phyloP scores from a whole-genome alignment of 306 rosid species.

The Quercus dentata region DNA sequence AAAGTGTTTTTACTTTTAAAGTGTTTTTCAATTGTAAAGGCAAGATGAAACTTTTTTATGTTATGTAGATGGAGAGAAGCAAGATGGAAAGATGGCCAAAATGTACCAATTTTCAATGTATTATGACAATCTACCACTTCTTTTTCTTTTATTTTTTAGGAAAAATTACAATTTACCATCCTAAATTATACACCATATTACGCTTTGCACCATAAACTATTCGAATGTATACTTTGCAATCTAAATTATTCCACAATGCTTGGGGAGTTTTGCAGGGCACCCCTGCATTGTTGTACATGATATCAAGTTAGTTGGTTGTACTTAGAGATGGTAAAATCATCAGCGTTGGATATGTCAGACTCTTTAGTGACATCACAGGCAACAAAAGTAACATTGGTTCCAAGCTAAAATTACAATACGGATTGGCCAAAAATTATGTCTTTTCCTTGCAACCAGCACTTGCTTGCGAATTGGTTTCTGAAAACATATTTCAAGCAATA shows the following conservation, averaged over 20 bases:
- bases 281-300: constrained; percentile 86
- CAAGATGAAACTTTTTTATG: no score
- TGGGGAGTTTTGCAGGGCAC: constrained; percentile 67
- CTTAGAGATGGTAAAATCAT: constrained; percentile 63
- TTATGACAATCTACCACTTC: no score
- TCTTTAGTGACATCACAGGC: constrained; percentile 74
- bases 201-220: no score
- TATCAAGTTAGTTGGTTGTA: constrained; percentile 70
- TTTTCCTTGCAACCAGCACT: neutral
- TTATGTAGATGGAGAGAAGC: no score
- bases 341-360: constrained; percentile 63
- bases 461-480: neutral
- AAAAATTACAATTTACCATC: no score
- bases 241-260: constrained; percentile 40
- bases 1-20: no score
- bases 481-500: neutral
- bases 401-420: constrained; percentile 22
- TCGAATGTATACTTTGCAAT: no score
- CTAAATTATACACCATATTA: no score
- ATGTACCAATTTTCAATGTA: no score
- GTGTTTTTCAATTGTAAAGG: no score
- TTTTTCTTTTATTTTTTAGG: no score
- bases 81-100: no score
- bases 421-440: neutral
- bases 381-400: constrained; percentile 64